Percentiles rank a stretch among this genome's conserved stretches.
phyloP scores from a whole-genome alignment of 371 early-diverging fungal species.

The Lichtheimia ornata region DNA sequence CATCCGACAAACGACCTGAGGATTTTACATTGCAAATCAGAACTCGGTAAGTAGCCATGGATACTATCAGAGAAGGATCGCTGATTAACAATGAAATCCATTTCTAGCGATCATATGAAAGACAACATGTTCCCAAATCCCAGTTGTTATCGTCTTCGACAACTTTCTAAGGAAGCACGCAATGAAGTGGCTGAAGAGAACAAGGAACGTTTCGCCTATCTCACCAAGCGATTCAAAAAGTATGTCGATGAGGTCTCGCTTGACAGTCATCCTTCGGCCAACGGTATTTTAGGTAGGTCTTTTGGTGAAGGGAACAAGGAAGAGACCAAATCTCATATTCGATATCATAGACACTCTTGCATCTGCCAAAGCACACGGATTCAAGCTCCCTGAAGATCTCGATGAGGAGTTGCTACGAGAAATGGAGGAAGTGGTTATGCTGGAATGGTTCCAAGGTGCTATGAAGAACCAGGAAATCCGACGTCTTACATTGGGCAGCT shows the following conservation, averaged over 20 bases:
- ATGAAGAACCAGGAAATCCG: constrained; percentile 36
- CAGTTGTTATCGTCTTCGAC: constrained; percentile 40
- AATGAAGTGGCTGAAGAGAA: constrained; percentile 30
- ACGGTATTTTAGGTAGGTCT: constrained; percentile 44
- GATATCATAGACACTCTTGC: constrained; percentile 40
- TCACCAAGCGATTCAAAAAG: constrained; percentile 28
- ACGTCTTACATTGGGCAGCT: constrained; percentile 55
- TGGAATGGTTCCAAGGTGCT: constrained; percentile 47
- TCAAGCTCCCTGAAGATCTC: constrained; percentile 53
- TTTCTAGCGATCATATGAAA: constrained; percentile 37
- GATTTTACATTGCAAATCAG: constrained; percentile 35
- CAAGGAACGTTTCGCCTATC: constrained; percentile 29
- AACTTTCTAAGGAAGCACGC: constrained; percentile 35
- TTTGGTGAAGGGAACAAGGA: too few relatives aligned
- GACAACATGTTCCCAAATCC: constrained; percentile 52
- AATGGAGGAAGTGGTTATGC: constrained; percentile 39
- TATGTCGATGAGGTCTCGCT: constrained; percentile 44
- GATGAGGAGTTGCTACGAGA: constrained; percentile 32
- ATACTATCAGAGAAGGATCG: background rate
- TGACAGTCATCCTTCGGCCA: constrained; percentile 52
- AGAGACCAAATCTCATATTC: too few relatives aligned
- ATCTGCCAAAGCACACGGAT: constrained; percentile 49
- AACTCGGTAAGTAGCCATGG: constrained; percentile 32
- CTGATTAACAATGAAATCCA: background rate
- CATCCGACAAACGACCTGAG: constrained; percentile 32